phyloP scores from a whole-genome alignment of 805 yeast species.

The Spathaspora girioi region DNA sequence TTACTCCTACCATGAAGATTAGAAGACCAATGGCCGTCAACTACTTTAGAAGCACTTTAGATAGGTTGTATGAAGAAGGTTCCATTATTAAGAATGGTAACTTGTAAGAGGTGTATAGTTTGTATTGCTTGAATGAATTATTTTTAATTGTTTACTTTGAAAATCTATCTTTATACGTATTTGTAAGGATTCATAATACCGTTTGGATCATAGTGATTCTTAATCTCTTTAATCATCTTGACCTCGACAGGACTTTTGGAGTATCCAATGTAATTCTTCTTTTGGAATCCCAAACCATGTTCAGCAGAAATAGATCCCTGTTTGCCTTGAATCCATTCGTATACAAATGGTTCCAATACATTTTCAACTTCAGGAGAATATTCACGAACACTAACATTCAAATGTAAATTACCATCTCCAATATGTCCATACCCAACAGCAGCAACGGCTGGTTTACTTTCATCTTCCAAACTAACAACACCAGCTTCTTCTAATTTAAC shows the following conservation, averaged over 20 bases:
- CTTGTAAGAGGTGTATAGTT: slow-evolving; percentile 11
- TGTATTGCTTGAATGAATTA: background rate
- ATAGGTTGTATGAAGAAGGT: slow-evolving; percentile 34
- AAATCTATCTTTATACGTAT: slow-evolving; percentile 62
- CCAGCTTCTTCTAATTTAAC: slow-evolving; percentile 53
- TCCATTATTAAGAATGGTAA: slow-evolving; percentile 20
- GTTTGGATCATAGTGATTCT: slow-evolving; percentile 84
- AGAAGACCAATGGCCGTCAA: slow-evolving; percentile 36
- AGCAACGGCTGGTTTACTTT: slow-evolving; percentile 72
- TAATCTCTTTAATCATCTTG: slow-evolving; percentile 70
- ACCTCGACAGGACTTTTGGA: slow-evolving; percentile 74
- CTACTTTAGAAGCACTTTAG: slow-evolving; percentile 22
- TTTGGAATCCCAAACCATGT: slow-evolving; percentile 96
- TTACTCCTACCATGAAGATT: slow-evolving; percentile 42
- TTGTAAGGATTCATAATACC: slow-evolving; percentile 93
- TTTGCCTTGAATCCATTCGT: slow-evolving; percentile 74
- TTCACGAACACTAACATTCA: slow-evolving; percentile 85
- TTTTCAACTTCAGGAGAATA: slow-evolving; percentile 77
- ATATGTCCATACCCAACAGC: slow-evolving; percentile 98
- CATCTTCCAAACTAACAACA: slow-evolving; percentile 57
- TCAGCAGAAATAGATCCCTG: slow-evolving; percentile 95
- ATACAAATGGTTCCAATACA: slow-evolving; percentile 88
- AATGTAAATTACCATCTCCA: slow-evolving; percentile 95
- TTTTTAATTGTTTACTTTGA: too few relatives aligned
- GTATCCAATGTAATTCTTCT: slow-evolving; percentile 84